Evolutionary conservation across 2,329 filamentous ascomycete species (phyloP), one percentile per base, ranked within the genome.

Genomic region (Parastagonospora avenae): DNA sequence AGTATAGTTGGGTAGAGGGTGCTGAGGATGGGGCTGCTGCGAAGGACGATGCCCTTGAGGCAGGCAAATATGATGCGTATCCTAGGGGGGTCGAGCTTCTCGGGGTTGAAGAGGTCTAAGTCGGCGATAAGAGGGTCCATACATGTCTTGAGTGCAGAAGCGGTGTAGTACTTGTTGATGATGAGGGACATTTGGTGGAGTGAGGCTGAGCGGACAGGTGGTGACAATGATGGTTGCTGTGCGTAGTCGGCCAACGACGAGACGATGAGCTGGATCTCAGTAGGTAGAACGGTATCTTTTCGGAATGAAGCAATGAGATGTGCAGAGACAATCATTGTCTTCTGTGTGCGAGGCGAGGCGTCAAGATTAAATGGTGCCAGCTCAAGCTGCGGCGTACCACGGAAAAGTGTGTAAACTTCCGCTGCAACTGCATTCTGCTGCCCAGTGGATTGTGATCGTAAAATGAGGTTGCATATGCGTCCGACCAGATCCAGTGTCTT

Each of bases 51-150:
- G 7, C 82, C 84, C 64, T 87, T 88, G 7, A 82, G 73, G 33
- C 86, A 74, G 61, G 85, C 84, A 67, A 88, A 87, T 38, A 83
- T 75, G 15, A 84, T 77, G 16, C 79, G 78, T 58, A 86, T 79
- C 29, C 73, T 74, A 45, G 75, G 68, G 5, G 74, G 65, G 29
- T 67, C 73, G 50, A 64, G 59, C 44, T 61, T 68, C 7, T 68
- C 66, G 1, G 66, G 52, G 19, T 59, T 64, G 30, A 76, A 64
- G 1, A 75, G 53, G 15, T 72, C 68, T 19, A 64, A 63, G 1
- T 62, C 49, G 29, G 60, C 55, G 9, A 78, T 66, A 2, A 80
- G 60, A 1, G 69, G 62, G n/a, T 74, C 69, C 48, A 79, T 69
- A 46, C 69, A 71, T 4, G 66, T 63, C 52, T 74, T 75, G 37